These are phyloP conservation scores for Conringia planisiliqua DNA, from an alignment of 345 rosid species.

Conservation along the genomic window DNA sequence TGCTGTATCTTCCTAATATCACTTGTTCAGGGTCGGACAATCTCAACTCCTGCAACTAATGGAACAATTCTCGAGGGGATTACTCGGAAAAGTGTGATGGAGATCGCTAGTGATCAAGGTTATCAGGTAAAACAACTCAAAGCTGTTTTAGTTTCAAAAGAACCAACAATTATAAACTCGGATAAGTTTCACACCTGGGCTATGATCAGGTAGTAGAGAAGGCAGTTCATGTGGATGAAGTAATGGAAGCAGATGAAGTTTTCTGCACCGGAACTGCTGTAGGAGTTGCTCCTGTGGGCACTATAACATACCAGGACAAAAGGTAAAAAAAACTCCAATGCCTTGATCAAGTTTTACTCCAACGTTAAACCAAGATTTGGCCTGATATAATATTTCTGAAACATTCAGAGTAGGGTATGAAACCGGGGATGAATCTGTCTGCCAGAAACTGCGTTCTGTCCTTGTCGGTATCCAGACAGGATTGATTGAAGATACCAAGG, in stretches of 20 bases:
- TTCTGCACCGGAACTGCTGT: slow-evolving; percentile 62
- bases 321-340: slow-evolving; percentile 29
- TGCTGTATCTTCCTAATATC: neutral
- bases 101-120: slow-evolving; percentile 42
- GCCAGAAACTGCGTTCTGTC: slow-evolving; percentile 46
- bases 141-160: neutral
- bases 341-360: neutral
- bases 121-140: slow-evolving; percentile 30
- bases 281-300: slow-evolving; percentile 48
- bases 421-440: slow-evolving; percentile 40
- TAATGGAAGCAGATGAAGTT: slow-evolving; percentile 52
- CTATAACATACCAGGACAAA: slow-evolving; percentile 39
- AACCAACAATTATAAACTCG: neutral
- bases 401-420: slow-evolving; percentile 58
- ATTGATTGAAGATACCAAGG: slow-evolving; percentile 57
- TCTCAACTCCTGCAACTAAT: slow-evolving; percentile 38
- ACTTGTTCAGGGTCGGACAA: slow-evolving; percentile 25
- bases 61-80: slow-evolving; percentile 45
- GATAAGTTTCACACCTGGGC: neutral
- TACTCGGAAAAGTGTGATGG: slow-evolving; percentile 41
- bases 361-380: neutral
- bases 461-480: slow-evolving; percentile 80
- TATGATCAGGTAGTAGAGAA: slow-evolving; percentile 42
- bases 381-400: slow-evolving; percentile 3
- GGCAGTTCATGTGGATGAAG: slow-evolving; percentile 38